A percentile compares a stretch with the other conserved stretches of the same genome.
phyloP scores from a whole-genome alignment of 805 yeast genomes.

The Peterozyma toletana region DNA sequence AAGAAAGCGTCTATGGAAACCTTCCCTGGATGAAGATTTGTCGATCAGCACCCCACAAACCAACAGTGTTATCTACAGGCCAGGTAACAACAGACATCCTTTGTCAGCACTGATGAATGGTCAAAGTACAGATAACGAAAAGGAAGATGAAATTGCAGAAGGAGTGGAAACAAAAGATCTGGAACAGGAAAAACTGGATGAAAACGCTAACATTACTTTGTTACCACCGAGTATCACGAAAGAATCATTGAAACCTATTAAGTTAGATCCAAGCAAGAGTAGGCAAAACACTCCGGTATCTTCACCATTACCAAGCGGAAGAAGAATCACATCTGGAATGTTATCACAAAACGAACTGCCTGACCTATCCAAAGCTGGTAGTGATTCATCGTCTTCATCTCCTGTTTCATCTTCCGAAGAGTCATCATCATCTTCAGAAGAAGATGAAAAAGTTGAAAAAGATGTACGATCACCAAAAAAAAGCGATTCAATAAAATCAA shows the following conservation, averaged over 20 bases:
- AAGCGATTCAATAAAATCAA: slow-evolving; percentile 10
- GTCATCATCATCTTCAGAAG: background rate
- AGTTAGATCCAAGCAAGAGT: slow-evolving; percentile 9
- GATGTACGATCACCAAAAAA: slow-evolving; percentile 15
- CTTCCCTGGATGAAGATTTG: background rate
- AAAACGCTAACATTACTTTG: slow-evolving; percentile 10
- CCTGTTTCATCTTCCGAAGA: background rate
- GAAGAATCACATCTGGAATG: slow-evolving; percentile 30
- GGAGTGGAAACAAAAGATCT: slow-evolving; percentile 7
- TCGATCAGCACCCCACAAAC: background rate
- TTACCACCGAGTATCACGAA: slow-evolving; percentile 15
- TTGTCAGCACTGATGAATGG: slow-evolving; percentile 1
- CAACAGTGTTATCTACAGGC: background rate
- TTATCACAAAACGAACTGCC: slow-evolving; percentile 20
- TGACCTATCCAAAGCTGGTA: slow-evolving; percentile 21
- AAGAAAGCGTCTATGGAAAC: slow-evolving; percentile 4
- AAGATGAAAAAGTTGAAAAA: background rate
- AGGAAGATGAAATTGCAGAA: slow-evolving; percentile 2
- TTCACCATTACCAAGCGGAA: slow-evolving; percentile 25
- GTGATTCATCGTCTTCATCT: background rate
- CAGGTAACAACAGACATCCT: background rate
- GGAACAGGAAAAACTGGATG: slow-evolving; percentile 1
- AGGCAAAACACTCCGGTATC: slow-evolving; percentile 14
- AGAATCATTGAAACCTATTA: slow-evolving; percentile 16
- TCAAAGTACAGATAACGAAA: slow-evolving; percentile 3